A percentile compares a stretch with the other conserved stretches of the same genome.
These are phyloP conservation scores for Neofusicoccum cordaticola DNA, from an alignment of 2,329 filamentous ascomycete genomes.

Conservation along the genomic window DNA sequence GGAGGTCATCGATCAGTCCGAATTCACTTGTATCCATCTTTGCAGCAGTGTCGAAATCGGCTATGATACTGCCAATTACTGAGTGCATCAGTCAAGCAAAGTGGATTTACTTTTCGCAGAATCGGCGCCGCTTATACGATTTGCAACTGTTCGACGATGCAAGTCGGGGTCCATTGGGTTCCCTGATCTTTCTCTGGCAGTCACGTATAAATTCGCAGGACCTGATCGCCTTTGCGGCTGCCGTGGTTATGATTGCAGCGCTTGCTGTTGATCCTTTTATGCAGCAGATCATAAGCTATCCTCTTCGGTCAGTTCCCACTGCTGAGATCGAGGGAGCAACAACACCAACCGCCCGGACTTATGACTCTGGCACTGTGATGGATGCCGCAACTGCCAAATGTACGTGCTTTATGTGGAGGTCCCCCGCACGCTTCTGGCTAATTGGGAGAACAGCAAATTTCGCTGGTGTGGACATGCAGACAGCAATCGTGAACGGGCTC, in stretches of 20 bases:
- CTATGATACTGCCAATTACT: slow-evolving; percentile 30
- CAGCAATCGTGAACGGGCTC: not conserved
- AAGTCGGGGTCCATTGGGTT: slow-evolving; percentile 21
- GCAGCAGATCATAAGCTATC: slow-evolving; percentile 3
- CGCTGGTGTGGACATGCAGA: not conserved
- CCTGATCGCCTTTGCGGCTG: not conserved
- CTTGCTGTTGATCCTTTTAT: not conserved
- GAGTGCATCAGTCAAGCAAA: slow-evolving; percentile 37
- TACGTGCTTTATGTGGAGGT: not conserved
- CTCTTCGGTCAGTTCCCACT: not conserved
- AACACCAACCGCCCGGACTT: not conserved
- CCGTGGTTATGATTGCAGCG: not conserved
- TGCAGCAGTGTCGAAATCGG: slow-evolving; percentile 29
- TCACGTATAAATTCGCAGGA: not conserved
- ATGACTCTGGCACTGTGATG: not conserved
- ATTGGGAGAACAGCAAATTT: not conserved
- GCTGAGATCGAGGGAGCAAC: not conserved
- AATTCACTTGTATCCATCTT: slow-evolving; percentile 37
- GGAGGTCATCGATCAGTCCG: slow-evolving; percentile 19
- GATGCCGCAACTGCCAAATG: not conserved
- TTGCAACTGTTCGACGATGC: slow-evolving; percentile 30
- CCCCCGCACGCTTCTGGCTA: not conserved
- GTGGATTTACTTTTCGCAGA: slow-evolving; percentile 31
- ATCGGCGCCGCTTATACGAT: slow-evolving; percentile 21
- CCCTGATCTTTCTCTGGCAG: not conserved